Percentiles rank a stretch among this genome's conserved stretches.
These are phyloP conservation scores for Trypanosoma cruzi DNA, from an alignment of 208 protist genomes.

Conservation along the genomic window DNA sequence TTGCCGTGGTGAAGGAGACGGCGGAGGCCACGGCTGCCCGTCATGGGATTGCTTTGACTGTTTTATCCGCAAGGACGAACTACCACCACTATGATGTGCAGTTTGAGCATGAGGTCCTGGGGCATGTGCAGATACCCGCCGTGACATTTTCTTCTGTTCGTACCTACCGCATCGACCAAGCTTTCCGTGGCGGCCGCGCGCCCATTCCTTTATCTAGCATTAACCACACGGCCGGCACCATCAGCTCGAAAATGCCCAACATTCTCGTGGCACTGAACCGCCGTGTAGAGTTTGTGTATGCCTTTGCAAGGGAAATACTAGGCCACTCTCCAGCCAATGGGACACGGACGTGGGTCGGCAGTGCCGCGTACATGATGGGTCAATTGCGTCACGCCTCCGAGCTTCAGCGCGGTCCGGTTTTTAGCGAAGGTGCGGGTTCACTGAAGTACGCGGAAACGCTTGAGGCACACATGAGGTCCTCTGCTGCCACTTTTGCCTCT, in stretches of 20 bases:
- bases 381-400: constrained; percentile 46
- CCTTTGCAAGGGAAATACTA: constrained; percentile 48
- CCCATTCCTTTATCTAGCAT: constrained; percentile 24
- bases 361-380: constrained; percentile 54
- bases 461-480: constrained; percentile 52
- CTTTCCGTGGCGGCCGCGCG: constrained; percentile 53
- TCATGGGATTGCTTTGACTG: constrained; percentile 50
- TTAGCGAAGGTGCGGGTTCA: constrained; percentile 31
- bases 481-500: neutral
- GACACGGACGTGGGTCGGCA: constrained; percentile 39
- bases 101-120: constrained; percentile 89
- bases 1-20: constrained; percentile 44
- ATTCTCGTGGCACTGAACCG: constrained; percentile 13
- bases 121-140: constrained; percentile 63
- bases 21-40: constrained; percentile 42
- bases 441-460: constrained; percentile 45
- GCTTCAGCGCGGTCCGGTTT: constrained; percentile 51
- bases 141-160: constrained; percentile 73
- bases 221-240: constrained; percentile 20
- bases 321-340: constrained; percentile 7
- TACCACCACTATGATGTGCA: constrained; percentile 83
- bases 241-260: neutral
- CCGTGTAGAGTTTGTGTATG: constrained; percentile 67
- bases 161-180: constrained; percentile 54
- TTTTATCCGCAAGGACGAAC: constrained; percentile 67